A percentile compares a stretch with the other conserved stretches of the same genome.
Evolutionary conservation across 2,329 filamentous ascomycete genomes (phyloP).

Genomic region (Dichotomopilus funicola): DNA sequence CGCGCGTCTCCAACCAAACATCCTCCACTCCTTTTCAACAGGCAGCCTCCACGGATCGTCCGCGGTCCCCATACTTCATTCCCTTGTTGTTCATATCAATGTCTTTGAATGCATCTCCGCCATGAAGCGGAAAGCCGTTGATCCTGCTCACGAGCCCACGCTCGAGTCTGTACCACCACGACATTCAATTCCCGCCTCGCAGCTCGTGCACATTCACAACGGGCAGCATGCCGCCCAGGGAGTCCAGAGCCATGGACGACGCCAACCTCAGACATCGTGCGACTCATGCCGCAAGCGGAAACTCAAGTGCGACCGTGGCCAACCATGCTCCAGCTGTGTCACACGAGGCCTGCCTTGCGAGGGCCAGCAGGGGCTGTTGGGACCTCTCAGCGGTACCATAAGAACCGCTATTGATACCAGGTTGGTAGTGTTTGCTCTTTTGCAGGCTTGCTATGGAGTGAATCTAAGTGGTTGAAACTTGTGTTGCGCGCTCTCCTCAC

Average conservation of each 20-base stretch:
- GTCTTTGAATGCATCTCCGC: not conserved
- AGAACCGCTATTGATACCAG: not conserved
- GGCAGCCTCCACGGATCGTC: not conserved
- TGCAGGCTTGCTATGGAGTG: not conserved
- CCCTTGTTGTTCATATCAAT: not conserved
- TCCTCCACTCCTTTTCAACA: too few species aligned
- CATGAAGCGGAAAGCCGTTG: conserved; percentile 2
- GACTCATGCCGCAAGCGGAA: conserved; percentile 7
- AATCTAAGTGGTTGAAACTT: too few species aligned
- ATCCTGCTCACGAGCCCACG: not conserved
- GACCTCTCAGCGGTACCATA: not conserved
- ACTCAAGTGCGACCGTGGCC: conserved; percentile 5
- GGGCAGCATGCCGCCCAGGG: not conserved
- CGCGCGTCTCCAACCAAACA: too few species aligned
- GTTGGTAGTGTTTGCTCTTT: not conserved
- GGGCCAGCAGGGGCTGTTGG: not conserved
- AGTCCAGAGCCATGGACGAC: not conserved
- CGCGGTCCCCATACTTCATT: not conserved
- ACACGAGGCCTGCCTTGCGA: not conserved
- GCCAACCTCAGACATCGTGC: conserved; percentile 6
- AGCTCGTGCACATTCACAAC: not conserved
- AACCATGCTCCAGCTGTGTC: conserved; percentile 5
- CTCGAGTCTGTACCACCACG: not conserved
- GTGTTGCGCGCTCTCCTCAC: too few species aligned
- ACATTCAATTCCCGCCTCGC: too few species aligned